These are phyloP conservation scores for Paramyrothecium roridum DNA, from an alignment of 2,329 filamentous ascomycete genomes.

Conservation along the genomic window DNA sequence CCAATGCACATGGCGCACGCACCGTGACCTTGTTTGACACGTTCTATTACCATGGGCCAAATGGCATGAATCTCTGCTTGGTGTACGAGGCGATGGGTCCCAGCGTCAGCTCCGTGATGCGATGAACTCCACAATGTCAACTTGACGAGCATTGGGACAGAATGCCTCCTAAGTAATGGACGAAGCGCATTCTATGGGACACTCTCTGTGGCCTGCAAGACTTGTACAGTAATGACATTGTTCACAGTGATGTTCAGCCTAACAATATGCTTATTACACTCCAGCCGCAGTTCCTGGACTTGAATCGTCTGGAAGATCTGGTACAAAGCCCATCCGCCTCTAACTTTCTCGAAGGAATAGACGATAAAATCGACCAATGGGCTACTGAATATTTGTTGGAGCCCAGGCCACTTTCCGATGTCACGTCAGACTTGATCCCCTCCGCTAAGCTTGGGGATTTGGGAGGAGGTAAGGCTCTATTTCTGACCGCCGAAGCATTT, in stretches of 20 bases:
- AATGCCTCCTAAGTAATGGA: neutral
- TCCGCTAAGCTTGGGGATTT: neutral
- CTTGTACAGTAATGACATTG: neutral
- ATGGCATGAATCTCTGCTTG: neutral
- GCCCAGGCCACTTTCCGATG: neutral
- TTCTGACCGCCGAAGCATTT: neutral
- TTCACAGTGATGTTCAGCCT: neutral
- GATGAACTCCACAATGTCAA: neutral
- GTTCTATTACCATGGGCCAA: neutral
- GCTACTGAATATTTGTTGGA: neutral
- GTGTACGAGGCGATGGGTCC: neutral
- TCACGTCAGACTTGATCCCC: neutral
- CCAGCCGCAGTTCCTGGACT: neutral
- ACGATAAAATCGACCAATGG: neutral
- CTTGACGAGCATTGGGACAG: neutral
- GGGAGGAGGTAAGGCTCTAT: neutral
- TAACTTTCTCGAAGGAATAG: neutral
- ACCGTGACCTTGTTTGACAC: neutral
- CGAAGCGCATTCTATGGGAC: neutral
- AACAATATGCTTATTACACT: neutral
- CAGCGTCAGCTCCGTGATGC: neutral
- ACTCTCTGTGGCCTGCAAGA: neutral
- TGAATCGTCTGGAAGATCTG: neutral
- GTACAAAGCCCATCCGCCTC: neutral
- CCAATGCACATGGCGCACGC: neutral